Conservation (phyloP, 1,284 basidiomycete genomes). For the Somion occarium region DNA sequence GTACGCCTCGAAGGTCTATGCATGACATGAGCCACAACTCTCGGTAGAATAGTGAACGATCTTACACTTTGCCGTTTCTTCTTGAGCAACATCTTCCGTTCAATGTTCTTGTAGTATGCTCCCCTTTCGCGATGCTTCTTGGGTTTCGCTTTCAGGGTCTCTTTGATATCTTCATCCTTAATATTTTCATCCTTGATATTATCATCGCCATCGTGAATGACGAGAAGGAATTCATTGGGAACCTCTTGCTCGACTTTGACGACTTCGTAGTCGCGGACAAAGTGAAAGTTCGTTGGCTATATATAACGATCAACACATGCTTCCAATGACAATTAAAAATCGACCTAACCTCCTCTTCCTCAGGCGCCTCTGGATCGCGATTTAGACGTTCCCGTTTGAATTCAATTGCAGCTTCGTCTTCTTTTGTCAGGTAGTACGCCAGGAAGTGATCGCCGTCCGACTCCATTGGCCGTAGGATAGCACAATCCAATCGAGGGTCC, state of each 20-base stretch:
- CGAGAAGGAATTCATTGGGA: conserved; percentile 78
- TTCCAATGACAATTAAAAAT: background rate
- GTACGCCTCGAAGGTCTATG: conserved; percentile 58
- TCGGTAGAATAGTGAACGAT: conserved; percentile 10
- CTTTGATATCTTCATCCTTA: conserved; percentile 33
- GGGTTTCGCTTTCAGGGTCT: conserved; percentile 11
- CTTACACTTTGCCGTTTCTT: conserved; percentile 79
- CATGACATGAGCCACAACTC: no score
- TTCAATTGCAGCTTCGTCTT: conserved; percentile 50
- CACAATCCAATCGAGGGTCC: conserved; percentile 77
- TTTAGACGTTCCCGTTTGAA: conserved; percentile 25
- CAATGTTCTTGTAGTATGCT: conserved; percentile 85
- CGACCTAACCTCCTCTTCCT: conserved; percentile 42
- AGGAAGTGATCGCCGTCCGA: conserved; percentile 84
- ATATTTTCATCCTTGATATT: conserved; percentile 25
- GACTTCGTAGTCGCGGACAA: conserved; percentile 78
- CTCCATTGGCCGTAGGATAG: conserved; percentile 82
- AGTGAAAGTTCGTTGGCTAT: conserved; percentile 65
- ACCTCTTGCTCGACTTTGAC: conserved; percentile 81
- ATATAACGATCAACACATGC: background rate
- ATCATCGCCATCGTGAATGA: conserved; percentile 61
- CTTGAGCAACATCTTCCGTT: conserved; percentile 80
- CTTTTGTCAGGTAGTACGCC: conserved; percentile 82
- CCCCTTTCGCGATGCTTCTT: conserved; percentile 37
- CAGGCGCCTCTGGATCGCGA: conserved; percentile 36